Evolutionary conservation across 2,329 filamentous ascomycete species (phyloP).

Genomic region (Hymenoscyphus fructigenus): DNA sequence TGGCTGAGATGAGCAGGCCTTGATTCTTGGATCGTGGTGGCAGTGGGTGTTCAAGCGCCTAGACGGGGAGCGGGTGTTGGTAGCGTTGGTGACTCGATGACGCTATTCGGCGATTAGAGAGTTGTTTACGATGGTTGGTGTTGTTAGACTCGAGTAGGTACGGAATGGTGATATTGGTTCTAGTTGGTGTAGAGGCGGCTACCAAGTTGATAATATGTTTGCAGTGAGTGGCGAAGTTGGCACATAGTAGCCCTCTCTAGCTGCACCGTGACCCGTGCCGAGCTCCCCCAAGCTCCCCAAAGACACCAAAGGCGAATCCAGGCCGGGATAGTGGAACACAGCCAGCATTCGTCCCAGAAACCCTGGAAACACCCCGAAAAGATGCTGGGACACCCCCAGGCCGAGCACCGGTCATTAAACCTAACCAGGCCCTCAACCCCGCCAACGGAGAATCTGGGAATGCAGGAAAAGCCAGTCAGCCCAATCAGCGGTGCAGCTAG

Average conservation of each 20-base stretch:
- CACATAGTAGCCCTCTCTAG: neutral
- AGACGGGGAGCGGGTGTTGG: neutral
- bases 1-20: slow-evolving; percentile 10
- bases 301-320: neutral
- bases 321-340: neutral
- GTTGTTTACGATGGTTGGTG: neutral
- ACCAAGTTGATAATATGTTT: slow-evolving; percentile 1
- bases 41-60: neutral
- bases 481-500: neutral
- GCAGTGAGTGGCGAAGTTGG: neutral
- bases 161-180: neutral
- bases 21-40: neutral
- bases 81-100: neutral
- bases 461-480: neutral
- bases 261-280: neutral
- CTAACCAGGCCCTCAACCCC: neutral
- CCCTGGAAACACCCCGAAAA: neutral
- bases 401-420: neutral
- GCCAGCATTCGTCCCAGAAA: neutral
- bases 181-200: neutral
- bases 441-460: neutral
- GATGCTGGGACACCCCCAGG: neutral
- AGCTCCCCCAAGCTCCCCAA: neutral
- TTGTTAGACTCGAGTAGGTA: neutral
- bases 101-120: neutral